phyloP scores from a whole-genome alignment of 2,329 filamentous ascomycete genomes.

The Cladosporium sp. region DNA sequence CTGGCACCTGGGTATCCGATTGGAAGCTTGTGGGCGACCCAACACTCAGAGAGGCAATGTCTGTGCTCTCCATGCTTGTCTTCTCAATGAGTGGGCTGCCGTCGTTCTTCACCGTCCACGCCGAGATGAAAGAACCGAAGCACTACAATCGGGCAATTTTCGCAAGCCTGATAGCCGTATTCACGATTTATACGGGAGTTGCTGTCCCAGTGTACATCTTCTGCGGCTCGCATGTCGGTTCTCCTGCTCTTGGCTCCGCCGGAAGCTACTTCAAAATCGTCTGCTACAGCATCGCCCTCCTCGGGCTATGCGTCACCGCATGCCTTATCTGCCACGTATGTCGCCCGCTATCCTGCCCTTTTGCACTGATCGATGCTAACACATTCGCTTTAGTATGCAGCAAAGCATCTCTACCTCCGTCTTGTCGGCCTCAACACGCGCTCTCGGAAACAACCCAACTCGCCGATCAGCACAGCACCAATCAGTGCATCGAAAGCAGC shows the following conservation, averaged over 20 bases:
- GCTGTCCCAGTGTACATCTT: slow-evolving; percentile 43
- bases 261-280: slow-evolving; percentile 41
- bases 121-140: slow-evolving; percentile 36
- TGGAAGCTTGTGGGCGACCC: slow-evolving; percentile 15
- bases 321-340: slow-evolving; percentile 21
- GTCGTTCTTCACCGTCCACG: slow-evolving; percentile 34
- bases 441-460: too few relatives aligned
- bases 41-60: neutral
- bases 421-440: neutral
- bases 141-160: slow-evolving; percentile 32
- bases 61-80: slow-evolving; percentile 3
- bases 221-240: slow-evolving; percentile 44
- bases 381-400: neutral
- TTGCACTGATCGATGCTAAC: neutral
- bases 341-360: neutral
- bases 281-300: slow-evolving; percentile 36
- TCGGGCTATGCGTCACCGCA: slow-evolving; percentile 20
- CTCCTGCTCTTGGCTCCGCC: slow-evolving; percentile 45
- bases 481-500: neutral
- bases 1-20: slow-evolving; percentile 25
- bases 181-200: slow-evolving; percentile 33
- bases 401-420: neutral
- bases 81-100: slow-evolving; percentile 16
- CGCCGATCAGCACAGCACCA: too few relatives aligned
- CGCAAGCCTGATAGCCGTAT: slow-evolving; percentile 22